Base-by-base conservation (phyloP, 2,329 filamentous ascomycete species). In the Fusarium musae region DNA sequence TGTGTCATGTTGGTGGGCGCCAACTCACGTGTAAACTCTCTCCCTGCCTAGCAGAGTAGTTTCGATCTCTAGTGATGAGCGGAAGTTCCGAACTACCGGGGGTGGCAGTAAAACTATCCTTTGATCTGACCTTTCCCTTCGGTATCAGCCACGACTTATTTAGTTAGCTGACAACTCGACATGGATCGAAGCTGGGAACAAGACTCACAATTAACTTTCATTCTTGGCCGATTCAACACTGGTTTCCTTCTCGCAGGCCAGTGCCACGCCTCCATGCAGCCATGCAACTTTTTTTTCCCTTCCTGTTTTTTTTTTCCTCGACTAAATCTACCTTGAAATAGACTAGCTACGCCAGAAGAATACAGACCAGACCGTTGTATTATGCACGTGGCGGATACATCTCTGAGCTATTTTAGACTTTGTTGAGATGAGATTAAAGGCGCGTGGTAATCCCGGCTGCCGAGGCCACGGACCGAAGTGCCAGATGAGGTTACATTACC, bases 401-500 rank as follows among this genome's bases (percentile, higher is more conserved):
- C 52, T 59, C 52, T 42, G 58, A 37, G 57, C 34, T 53, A 36
- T 49, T 58, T 58, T 58, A 58, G 54, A 58, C 40, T 57, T 43
- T 58, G 54, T 47, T 49, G 23, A 58, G 32, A 58, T 58, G 54
- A 58, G 54, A 58, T 50, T 49, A 58, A 30, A 37, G 32, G 39
- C 57, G 36, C 28, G 32, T 46, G 28, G 21, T 63, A 21, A 43
- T 49, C 37, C 61, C 57, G 30, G 50, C 43, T 30, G 32, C 44
- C 26, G 39, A 62, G 44, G 43, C 44, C 23, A 53, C 62, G 62
- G 62, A 52, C 56, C 44, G 39, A 26, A 39, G 39, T 58, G 23
- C 66, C 39, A 40, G 34, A 69, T 69, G 58, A 63, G 65, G 66
- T 65, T 69, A 64, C 65, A 53, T 59, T 50, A 46, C 65, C 66